Evolutionary conservation across 331 rosid genomes (phyloP).

Genomic region (Quercus lobata): DNA sequence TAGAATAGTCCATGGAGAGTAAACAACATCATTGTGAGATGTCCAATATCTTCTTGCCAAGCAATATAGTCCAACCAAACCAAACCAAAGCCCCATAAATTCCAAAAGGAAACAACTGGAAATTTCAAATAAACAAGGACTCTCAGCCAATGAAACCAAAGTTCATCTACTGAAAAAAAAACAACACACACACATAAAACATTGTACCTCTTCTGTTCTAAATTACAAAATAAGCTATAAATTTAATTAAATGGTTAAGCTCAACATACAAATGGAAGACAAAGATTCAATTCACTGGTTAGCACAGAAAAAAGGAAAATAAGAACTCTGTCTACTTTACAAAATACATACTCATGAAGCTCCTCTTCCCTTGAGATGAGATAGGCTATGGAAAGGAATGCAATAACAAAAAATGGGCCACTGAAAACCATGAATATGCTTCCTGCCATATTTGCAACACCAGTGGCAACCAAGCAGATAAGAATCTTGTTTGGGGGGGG

Average conservation of each 20-base stretch:
- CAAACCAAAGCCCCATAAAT: constrained; percentile 58
- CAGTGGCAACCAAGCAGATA: constrained; percentile 2
- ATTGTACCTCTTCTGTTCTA: background rate
- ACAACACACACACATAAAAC: background rate
- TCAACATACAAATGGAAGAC: background rate
- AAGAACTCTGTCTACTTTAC: too few species aligned
- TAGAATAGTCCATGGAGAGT: too few species aligned
- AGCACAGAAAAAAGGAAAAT: too few species aligned
- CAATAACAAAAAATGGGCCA: constrained; percentile 56
- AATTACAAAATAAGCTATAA: background rate
- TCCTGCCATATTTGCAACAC: constrained; percentile 29
- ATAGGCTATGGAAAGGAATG: constrained; percentile 56
- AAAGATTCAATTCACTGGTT: too few species aligned
- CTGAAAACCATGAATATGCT: constrained; percentile 1
- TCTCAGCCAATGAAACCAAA: constrained; percentile 9
- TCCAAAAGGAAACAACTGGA: constrained; percentile 46
- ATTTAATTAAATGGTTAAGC: background rate
- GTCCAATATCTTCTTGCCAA: constrained; percentile 41
- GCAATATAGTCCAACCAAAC: constrained; percentile 62
- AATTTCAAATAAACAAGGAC: constrained; percentile 14
- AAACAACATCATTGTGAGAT: constrained; percentile 36
- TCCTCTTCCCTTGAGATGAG: constrained; percentile 40
- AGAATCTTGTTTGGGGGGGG: background rate
- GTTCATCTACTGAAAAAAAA: background rate
- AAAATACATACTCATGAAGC: too few species aligned